Conservation (phyloP, 805 yeast species). For the Saccharomycopsis amapae region DNA sequence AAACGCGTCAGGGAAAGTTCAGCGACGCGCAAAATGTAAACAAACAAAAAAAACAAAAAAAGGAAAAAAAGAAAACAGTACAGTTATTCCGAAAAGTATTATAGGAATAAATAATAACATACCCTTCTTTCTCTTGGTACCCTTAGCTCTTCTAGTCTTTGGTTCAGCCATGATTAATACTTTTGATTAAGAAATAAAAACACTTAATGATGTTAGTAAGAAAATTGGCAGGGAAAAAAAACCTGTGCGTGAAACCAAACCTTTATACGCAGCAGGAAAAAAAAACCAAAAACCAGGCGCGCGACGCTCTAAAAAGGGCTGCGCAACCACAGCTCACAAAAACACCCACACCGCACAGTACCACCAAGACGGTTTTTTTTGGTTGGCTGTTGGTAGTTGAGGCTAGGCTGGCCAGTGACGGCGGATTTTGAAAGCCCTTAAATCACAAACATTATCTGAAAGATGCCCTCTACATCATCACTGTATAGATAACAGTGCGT, state of each 20-base stretch:
- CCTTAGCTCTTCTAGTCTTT: constrained; percentile 28
- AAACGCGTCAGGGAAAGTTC: background rate
- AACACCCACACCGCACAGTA: too few relatives aligned
- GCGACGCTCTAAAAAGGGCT: too few relatives aligned
- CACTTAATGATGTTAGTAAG: too few relatives aligned
- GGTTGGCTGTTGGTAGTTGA: too few relatives aligned
- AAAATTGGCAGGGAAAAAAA: constrained; percentile 1
- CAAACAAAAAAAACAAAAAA: background rate
- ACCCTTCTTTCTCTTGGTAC: constrained; percentile 39
- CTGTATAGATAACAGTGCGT: too few relatives aligned
- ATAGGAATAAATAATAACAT: constrained; percentile 2
- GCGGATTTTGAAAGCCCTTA: too few relatives aligned
- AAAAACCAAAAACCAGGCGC: background rate
- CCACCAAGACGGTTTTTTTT: too few relatives aligned
- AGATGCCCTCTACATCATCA: too few relatives aligned
- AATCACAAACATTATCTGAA: too few relatives aligned
- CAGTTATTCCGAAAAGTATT: background rate
- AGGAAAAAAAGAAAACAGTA: background rate
- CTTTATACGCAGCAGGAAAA: background rate
- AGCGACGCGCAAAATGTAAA: background rate
- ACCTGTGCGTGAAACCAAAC: background rate
- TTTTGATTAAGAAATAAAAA: constrained; percentile 1
- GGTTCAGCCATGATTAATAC: constrained; percentile 32
- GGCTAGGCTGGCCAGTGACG: too few relatives aligned
- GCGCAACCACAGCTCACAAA: too few relatives aligned